Percentiles rank a stretch among this genome's conserved stretches.
phyloP scores from a whole-genome alignment of 1,139 yeast species.

The Candida glucosophila region DNA sequence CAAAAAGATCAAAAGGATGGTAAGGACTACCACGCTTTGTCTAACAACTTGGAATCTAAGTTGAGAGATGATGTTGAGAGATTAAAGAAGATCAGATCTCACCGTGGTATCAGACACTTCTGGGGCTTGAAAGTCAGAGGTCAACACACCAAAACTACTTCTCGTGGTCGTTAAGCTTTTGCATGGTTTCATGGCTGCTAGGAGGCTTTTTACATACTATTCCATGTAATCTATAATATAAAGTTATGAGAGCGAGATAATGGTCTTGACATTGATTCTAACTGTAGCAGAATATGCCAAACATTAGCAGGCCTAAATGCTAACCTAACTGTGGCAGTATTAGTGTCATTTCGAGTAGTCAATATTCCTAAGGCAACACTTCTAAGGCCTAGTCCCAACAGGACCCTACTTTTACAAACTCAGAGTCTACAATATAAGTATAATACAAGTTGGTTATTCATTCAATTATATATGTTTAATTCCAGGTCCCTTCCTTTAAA shows the following conservation, averaged over 20 bases:
- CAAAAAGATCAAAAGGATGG: slow-evolving; percentile 98
- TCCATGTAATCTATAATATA: slow-evolving; percentile 17
- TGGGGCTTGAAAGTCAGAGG: slow-evolving; percentile 98
- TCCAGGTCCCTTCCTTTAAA: slow-evolving; percentile 34
- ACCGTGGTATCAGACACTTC: slow-evolving; percentile 99
- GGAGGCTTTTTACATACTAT: slow-evolving; percentile 7
- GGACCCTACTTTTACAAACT: no score
- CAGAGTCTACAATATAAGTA: not conserved
- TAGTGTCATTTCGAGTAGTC: no score
- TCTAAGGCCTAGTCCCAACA: no score
- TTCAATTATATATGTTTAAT: slow-evolving; percentile 5
- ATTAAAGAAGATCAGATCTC: slow-evolving; percentile 99
- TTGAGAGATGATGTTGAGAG: slow-evolving; percentile 99
- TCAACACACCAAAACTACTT: slow-evolving; percentile 99
- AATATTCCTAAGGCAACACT: no score
- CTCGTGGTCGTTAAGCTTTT: slow-evolving; percentile 73
- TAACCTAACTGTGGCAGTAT: no score
- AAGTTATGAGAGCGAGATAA: no score
- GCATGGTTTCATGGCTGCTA: slow-evolving; percentile 3
- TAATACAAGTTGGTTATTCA: slow-evolving; percentile 1
- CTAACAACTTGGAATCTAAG: slow-evolving; percentile 98
- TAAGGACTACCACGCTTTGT: slow-evolving; percentile 97
- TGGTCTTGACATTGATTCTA: no score
- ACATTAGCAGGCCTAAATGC: no score
- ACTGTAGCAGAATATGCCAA: no score